Percentiles rank a stretch among this genome's conserved stretches.
phyloP scores from a whole-genome alignment of 257 asterid genomes.

The Nicotiana paniculata region DNA sequence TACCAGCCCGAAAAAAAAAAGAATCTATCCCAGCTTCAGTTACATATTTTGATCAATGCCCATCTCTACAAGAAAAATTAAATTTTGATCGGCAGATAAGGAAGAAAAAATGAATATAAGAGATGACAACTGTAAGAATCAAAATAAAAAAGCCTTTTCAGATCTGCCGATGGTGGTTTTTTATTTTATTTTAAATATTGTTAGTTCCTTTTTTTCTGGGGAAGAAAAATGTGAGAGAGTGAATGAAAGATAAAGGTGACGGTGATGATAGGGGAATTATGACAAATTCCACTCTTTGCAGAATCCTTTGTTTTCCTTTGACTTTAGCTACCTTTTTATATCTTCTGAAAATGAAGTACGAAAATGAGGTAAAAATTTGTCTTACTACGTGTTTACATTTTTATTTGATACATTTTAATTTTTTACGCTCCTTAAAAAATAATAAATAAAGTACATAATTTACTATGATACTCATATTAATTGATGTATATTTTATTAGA shows the following conservation, averaged over 20 bases:
- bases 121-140: too few species aligned
- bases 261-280: neutral
- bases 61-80: neutral
- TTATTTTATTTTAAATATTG: neutral
- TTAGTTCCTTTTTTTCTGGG: neutral
- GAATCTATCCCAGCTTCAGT: neutral
- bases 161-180: neutral
- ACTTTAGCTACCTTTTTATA: neutral
- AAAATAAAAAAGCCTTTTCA: neutral
- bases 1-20: neutral
- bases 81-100: too few species aligned
- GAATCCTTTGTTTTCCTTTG: neutral
- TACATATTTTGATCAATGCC: neutral
- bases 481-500: too few species aligned
- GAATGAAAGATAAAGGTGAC: neutral
- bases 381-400: too few species aligned
- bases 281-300: neutral
- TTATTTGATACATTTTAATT: too few species aligned
- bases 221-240: neutral
- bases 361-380: too few species aligned
- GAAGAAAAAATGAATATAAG: too few species aligned
- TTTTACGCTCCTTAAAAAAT: too few species aligned
- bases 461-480: too few species aligned
- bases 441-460: too few species aligned
- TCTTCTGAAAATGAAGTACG: too few species aligned